phyloP scores from a whole-genome alignment of 768 basidiomycete genomes.

The Mycena indigotica region DNA sequence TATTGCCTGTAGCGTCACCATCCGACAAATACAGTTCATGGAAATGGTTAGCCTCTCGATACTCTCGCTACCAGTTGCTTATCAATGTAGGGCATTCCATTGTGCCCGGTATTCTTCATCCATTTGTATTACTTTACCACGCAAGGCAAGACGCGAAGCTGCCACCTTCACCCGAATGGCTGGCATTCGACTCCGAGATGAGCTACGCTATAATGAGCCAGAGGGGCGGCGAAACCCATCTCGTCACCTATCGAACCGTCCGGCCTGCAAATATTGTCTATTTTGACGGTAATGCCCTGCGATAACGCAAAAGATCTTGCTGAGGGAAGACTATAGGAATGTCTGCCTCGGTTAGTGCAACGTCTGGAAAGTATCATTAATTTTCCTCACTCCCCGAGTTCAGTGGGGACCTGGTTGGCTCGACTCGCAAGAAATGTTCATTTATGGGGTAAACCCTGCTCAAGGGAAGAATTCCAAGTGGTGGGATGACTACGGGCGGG shows the following conservation, averaged over 20 bases:
- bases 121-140: constrained; percentile 28
- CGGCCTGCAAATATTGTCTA: constrained; percentile 22
- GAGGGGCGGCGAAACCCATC: constrained; percentile 16
- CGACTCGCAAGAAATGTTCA: constrained; percentile 27
- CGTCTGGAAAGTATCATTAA: too few relatives aligned
- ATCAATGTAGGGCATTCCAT: constrained; percentile 26
- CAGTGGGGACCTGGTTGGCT: constrained; percentile 25
- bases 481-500: constrained; percentile 29
- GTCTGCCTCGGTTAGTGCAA: too few relatives aligned
- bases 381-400: too few relatives aligned
- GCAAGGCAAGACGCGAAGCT: constrained; percentile 20
- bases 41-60: constrained; percentile 7
- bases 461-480: constrained; percentile 13
- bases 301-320: neutral
- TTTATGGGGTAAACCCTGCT: constrained; percentile 24
- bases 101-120: constrained; percentile 20
- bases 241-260: constrained; percentile 25
- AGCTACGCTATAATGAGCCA: constrained; percentile 25
- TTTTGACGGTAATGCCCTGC: constrained; percentile 18
- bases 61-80: neutral
- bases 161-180: constrained; percentile 29
- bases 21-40: constrained; percentile 21
- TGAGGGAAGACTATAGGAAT: constrained; percentile 5
- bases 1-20: too few relatives aligned
- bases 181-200: constrained; percentile 31